Conservation (phyloP, 2,329 filamentous ascomycete species). For the Didymella exigua region DNA sequence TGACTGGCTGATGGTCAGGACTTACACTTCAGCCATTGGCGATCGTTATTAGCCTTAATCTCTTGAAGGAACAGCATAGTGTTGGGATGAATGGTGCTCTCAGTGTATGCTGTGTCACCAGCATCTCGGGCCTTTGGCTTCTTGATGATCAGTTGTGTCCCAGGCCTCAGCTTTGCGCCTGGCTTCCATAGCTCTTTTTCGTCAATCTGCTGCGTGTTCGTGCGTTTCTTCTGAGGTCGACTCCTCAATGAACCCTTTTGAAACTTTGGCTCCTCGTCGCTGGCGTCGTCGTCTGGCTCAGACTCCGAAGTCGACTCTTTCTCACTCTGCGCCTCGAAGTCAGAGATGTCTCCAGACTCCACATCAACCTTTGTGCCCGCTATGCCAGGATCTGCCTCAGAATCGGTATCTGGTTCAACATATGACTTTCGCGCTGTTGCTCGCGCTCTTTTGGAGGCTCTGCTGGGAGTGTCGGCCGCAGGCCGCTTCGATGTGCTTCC, state of each 20-base stretch:
- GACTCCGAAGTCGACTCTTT: constrained; percentile 36
- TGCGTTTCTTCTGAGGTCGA: constrained; percentile 27
- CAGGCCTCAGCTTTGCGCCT: constrained; percentile 63
- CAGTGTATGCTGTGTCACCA: constrained; percentile 62
- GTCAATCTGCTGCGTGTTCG: constrained; percentile 26
- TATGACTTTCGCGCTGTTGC: constrained; percentile 43
- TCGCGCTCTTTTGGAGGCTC: constrained; percentile 46
- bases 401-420: constrained; percentile 39
- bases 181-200: constrained; percentile 62
- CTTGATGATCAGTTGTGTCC: constrained; percentile 66
- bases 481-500: constrained; percentile 46
- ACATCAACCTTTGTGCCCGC: constrained; percentile 19
- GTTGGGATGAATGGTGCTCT: constrained; percentile 66
- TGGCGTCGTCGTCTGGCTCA: constrained; percentile 39
- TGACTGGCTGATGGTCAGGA: background rate
- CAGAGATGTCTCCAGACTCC: constrained; percentile 41
- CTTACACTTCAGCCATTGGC: constrained; percentile 68
- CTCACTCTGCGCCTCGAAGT: constrained; percentile 51
- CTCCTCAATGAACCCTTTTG: constrained; percentile 34
- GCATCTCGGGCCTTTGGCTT: constrained; percentile 67
- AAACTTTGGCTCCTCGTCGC: constrained; percentile 36
- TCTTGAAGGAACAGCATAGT: constrained; percentile 66
- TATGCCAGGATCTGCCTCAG: constrained; percentile 5
- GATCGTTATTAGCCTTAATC: constrained; percentile 64
- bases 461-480: constrained; percentile 37